Evolutionary conservation across 164 flowering plant genomes (phyloP).

Genomic region (Vitis rotundifolia): DNA sequence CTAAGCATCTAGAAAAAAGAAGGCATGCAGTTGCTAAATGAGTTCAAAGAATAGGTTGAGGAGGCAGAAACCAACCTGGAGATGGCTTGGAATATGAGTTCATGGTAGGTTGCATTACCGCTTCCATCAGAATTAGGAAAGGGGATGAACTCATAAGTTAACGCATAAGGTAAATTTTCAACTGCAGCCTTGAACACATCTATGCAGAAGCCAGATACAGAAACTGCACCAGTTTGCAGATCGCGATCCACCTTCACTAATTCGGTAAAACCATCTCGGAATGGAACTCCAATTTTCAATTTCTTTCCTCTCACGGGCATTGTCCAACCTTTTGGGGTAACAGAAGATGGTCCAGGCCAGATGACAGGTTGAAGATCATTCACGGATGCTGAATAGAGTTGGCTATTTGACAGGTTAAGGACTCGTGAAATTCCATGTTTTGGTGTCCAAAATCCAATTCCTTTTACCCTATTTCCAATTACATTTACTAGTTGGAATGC

Average conservation of each 20-base stretch:
- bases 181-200: constrained; percentile 25
- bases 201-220: constrained; percentile 18
- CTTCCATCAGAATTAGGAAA: neutral
- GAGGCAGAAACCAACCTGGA: constrained; percentile 1
- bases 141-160: neutral
- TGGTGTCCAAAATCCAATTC: constrained; percentile 41
- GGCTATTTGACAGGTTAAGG: neutral
- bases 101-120: neutral
- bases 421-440: constrained; percentile 15
- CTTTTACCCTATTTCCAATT: constrained; percentile 27
- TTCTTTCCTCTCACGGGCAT: constrained; percentile 7
- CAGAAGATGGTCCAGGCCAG: constrained; percentile 27
- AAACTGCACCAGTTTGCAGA: constrained; percentile 1
- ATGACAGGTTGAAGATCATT: constrained; percentile 7
- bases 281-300: constrained; percentile 22
- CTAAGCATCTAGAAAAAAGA: too few relatives aligned
- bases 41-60: too few relatives aligned
- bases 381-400: neutral
- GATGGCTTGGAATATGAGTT: constrained; percentile 1
- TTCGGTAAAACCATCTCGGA: constrained; percentile 3
- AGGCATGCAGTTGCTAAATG: too few relatives aligned
- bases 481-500: constrained; percentile 46
- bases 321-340: constrained; percentile 9
- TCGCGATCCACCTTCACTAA: constrained; percentile 11
- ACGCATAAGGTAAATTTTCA: neutral